Conservation (phyloP, 2,329 filamentous ascomycete species). For the Onygenales sp. region DNA sequence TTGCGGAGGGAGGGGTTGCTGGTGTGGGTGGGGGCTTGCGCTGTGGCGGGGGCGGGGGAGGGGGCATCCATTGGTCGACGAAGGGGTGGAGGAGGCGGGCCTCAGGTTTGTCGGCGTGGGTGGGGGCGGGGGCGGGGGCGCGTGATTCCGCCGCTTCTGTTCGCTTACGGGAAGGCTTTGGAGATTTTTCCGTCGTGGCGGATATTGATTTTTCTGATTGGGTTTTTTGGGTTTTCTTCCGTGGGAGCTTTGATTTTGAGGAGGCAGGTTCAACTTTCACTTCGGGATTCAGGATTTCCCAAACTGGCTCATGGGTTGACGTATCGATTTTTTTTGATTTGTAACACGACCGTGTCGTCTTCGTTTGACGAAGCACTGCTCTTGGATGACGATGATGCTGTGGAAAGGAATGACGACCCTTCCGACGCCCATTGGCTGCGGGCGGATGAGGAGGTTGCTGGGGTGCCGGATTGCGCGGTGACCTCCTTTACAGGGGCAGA, state of each 20-base stretch:
- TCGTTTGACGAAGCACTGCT: slow-evolving; percentile 1
- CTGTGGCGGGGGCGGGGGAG: background rate
- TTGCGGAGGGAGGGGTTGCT: background rate
- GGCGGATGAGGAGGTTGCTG: slow-evolving; percentile 1
- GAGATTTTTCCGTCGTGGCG: background rate
- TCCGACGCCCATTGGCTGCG: background rate
- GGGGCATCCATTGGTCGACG: background rate
- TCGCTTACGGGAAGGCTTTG: background rate
- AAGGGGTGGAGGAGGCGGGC: background rate
- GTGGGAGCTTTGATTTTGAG: background rate
- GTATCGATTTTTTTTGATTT: slow-evolving; percentile 4
- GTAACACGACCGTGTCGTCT: slow-evolving; percentile 4
- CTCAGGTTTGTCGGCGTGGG: background rate
- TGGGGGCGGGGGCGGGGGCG: background rate
- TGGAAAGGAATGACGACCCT: slow-evolving; percentile 5
- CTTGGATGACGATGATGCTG: slow-evolving; percentile 2
- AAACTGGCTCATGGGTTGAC: slow-evolving; percentile 6
- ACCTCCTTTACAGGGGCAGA: background rate
- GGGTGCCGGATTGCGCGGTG: background rate
- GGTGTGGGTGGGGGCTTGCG: background rate
- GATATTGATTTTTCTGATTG: background rate
- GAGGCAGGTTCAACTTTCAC: background rate
- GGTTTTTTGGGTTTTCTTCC: background rate
- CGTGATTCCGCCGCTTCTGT: background rate
- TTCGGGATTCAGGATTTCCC: slow-evolving; percentile 13